These are phyloP conservation scores for Ruellia speciosa DNA, from an alignment of 305 asterid species.

Conservation along the genomic window DNA sequence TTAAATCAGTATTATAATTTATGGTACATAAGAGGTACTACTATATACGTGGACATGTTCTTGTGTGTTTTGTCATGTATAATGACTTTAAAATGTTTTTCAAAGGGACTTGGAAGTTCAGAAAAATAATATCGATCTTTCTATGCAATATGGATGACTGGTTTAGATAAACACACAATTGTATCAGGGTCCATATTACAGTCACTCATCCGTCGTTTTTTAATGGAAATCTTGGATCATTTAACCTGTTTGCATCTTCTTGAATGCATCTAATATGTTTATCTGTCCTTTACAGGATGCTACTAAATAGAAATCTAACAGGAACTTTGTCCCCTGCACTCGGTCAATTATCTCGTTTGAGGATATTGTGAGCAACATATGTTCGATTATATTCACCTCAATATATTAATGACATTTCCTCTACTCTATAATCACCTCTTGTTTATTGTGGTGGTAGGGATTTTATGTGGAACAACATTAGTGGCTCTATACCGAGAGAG, in stretches of 20 bases:
- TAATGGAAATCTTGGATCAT: too few species aligned
- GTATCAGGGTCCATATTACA: too few species aligned
- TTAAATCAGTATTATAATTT: slow-evolving; percentile 1
- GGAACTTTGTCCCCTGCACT: slow-evolving; percentile 83
- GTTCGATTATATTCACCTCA: not conserved
- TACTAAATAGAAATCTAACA: slow-evolving; percentile 45
- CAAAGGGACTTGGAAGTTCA: too few species aligned
- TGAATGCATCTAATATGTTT: not conserved
- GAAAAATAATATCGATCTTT: too few species aligned
- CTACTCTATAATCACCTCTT: slow-evolving; percentile 15
- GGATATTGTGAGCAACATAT: slow-evolving; percentile 58
- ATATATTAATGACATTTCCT: slow-evolving; percentile 13
- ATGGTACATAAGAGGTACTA: too few species aligned
- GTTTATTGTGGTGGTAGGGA: slow-evolving; percentile 44
- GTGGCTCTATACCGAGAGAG: slow-evolving; percentile 86
- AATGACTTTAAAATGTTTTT: too few species aligned
- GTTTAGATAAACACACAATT: too few species aligned
- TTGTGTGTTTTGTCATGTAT: too few species aligned
- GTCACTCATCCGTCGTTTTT: too few species aligned
- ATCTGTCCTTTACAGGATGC: slow-evolving; percentile 37
- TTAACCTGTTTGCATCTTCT: not conserved
- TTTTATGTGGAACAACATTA: slow-evolving; percentile 88
- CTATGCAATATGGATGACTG: too few species aligned
- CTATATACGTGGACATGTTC: too few species aligned
- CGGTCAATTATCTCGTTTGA: slow-evolving; percentile 64